phyloP scores from a whole-genome alignment of 208 protist species.

The Wallacemonas sp. region DNA sequence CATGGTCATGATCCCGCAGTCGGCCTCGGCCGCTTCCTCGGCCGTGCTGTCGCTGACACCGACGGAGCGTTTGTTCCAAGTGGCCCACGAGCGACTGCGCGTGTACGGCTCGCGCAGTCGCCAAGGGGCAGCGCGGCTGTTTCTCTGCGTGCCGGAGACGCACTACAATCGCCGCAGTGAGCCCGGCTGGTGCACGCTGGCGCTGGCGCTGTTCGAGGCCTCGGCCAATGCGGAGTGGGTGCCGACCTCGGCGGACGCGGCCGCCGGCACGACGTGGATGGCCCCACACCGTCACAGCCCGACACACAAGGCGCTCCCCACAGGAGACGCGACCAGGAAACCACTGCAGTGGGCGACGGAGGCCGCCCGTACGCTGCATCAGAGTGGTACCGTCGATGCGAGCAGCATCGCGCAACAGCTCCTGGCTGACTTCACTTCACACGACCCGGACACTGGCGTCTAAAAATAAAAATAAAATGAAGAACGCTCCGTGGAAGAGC shows the following conservation, averaged over 20 bases:
- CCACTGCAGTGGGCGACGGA: not conserved
- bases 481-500: not conserved
- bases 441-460: constrained; percentile 8
- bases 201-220: not conserved
- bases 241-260: not conserved
- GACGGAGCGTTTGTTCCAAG: constrained; percentile 8
- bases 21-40: not conserved
- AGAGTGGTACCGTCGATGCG: not conserved
- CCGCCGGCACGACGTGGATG: no score
- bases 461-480: not conserved
- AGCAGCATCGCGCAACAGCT: not conserved
- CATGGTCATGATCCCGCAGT: not conserved
- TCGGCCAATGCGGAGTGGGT: constrained; percentile 5
- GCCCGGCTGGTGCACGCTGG: constrained; percentile 11
- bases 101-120: not conserved
- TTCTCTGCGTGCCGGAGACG: constrained; percentile 11
- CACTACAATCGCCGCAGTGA: constrained; percentile 13
- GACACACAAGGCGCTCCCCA: not conserved
- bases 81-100: constrained; percentile 3
- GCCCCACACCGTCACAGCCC: no score
- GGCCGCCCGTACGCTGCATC: not conserved
- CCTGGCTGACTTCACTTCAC: constrained; percentile 6
- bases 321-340: not conserved
- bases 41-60: not conserved
- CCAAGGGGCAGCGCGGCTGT: not conserved